Evolutionary conservation across 202 grass and related monocot species (phyloP), one percentile per base, ranked within the genome.

Genomic region (Carex sylvatica): DNA sequence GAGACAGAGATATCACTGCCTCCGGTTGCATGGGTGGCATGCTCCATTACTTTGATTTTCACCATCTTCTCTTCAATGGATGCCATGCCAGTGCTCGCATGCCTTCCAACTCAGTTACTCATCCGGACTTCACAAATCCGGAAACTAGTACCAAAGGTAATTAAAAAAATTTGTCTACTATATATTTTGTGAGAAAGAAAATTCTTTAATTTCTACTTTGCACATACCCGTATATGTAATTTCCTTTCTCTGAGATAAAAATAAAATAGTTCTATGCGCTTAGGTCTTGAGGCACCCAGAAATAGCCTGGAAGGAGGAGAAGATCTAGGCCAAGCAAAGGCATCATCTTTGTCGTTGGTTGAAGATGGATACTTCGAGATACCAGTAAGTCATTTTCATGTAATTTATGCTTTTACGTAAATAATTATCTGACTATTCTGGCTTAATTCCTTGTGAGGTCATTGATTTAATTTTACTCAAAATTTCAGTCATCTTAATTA

Each of bases 21-120:
- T 52, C 82, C 13, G 95, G 95, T 5, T 98, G 95, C 92, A 98
- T 98, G 95, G 83, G 88, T 46, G 84, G 91, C 86, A 90, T 98
- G 92, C 70, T 98, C 12, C 88, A 93, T 60, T 88, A 91, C 87
- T 85, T 85, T 9, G 69, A 89, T 23, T 89, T 85, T 61, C 83
- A 89, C 72, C 89, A 91, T 69, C 87, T 98, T 88, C 92, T 98
- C 89, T 68, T 88, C 13, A 85, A 80, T 7, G 85, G 82, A 70
- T 85, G 58, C 24, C 44, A 90, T 67, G 85, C 80, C 87, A 90
- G 71, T 79, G 82, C 79, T 56, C 79, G 84, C 2, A 80, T 79
- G 5, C 40, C 81, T 0, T 10, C 82, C 5, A 53, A 65, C 61
- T 33, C 53, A 22, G 70, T 74, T 16, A 51, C 16, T 53, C 70